Percentiles rank a stretch among this genome's conserved stretches.
These are phyloP conservation scores for Cymodocea nodosa DNA, from an alignment of 116 monocot species.

Conservation along the genomic window DNA sequence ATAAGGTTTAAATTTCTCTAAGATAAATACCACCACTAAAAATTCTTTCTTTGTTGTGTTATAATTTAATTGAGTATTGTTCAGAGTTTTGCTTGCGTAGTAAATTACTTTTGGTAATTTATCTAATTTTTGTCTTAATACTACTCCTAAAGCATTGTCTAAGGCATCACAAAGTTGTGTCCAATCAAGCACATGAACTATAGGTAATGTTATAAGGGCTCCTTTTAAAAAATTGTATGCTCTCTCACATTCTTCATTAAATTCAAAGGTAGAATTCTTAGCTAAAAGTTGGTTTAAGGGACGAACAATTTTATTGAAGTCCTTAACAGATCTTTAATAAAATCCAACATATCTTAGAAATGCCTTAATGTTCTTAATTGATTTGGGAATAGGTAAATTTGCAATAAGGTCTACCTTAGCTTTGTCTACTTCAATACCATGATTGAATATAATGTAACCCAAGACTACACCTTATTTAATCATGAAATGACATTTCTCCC, in stretches of 20 bases:
- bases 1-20: background rate
- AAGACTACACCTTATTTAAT: background rate
- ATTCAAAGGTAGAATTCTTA: background rate
- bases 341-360: background rate
- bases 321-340: background rate
- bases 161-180: background rate
- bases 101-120: background rate
- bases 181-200: background rate
- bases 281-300: background rate
- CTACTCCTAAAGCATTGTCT: background rate
- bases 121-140: background rate
- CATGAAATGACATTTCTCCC: constrained; percentile 5
- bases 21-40: background rate
- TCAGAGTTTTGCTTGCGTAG: background rate
- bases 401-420: background rate
- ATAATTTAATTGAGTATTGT: background rate
- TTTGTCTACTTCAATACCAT: background rate
- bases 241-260: background rate
- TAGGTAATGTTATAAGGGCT: background rate
- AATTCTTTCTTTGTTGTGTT: background rate
- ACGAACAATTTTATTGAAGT: background rate
- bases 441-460: background rate
- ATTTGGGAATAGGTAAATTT: background rate
- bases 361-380: too few species aligned
- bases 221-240: background rate